phyloP scores from a whole-genome alignment of 768 basidiomycete genomes.

The Kwoniella bestiolae region DNA sequence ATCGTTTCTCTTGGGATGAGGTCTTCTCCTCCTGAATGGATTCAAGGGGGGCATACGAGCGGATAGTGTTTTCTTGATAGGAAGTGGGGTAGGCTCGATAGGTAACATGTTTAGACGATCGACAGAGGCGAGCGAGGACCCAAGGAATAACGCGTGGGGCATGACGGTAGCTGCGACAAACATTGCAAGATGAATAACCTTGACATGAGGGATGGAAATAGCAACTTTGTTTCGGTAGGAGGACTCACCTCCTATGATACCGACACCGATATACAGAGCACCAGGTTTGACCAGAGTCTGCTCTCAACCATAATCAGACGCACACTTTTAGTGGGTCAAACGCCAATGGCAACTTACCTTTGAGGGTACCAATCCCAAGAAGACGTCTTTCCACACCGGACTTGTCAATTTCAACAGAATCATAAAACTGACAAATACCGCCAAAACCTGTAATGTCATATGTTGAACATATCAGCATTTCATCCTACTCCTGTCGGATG shows the following conservation, averaged over 20 bases:
- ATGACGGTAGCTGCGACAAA: conserved; percentile 72
- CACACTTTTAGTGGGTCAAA: too few species aligned
- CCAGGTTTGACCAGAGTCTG: conserved; percentile 54
- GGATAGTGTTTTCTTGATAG: background rate
- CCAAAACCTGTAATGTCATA: conserved; percentile 62
- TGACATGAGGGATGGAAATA: background rate
- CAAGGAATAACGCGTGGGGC: conserved; percentile 91
- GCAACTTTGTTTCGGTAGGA: conserved; percentile 2
- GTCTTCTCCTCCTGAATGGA: conserved; percentile 14
- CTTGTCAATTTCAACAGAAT: conserved; percentile 73
- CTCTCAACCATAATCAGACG: background rate
- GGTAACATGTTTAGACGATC: conserved; percentile 64
- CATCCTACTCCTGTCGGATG: too few species aligned
- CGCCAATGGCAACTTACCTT: conserved; percentile 59
- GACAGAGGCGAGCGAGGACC: conserved; percentile 82
- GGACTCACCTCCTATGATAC: conserved; percentile 48
- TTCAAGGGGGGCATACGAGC: conserved; percentile 33
- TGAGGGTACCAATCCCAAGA: conserved; percentile 77
- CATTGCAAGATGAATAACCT: background rate
- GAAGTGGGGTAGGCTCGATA: conserved; percentile 32
- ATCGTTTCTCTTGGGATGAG: background rate
- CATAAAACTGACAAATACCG: conserved; percentile 77
- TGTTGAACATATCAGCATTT: too few species aligned
- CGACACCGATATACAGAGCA: conserved; percentile 57
- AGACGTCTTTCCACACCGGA: conserved; percentile 73